These are phyloP conservation scores for Eucalyptus regnans DNA, from an alignment of 345 rosid genomes.

Conservation along the genomic window DNA sequence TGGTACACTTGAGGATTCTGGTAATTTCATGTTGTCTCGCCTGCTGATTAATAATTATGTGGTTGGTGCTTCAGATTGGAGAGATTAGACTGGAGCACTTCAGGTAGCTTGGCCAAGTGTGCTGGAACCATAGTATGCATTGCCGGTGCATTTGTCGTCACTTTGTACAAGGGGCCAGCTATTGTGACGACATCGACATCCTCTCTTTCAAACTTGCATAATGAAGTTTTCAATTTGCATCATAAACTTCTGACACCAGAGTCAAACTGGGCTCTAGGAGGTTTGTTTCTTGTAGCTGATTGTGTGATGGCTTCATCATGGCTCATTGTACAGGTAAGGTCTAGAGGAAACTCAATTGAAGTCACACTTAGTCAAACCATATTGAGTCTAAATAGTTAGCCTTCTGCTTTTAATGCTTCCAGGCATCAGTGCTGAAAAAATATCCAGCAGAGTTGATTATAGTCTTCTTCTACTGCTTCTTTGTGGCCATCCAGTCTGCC, in stretches of 20 bases:
- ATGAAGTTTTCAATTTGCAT: background rate
- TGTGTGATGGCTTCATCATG: slow-evolving; percentile 19
- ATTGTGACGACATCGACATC: background rate
- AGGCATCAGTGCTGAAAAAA: slow-evolving; percentile 7
- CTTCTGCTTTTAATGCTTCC: background rate
- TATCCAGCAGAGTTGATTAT: slow-evolving; percentile 27
- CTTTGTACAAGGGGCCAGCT: slow-evolving; percentile 33
- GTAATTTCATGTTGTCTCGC: background rate
- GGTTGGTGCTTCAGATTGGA: slow-evolving; percentile 27
- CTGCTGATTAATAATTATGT: background rate
- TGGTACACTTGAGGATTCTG: background rate
- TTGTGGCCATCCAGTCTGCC: slow-evolving; percentile 39
- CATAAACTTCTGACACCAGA: background rate
- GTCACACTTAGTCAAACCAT: background rate
- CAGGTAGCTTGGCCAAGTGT: slow-evolving; percentile 21
- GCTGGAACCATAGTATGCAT: slow-evolving; percentile 26
- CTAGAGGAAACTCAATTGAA: background rate
- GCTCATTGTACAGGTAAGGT: slow-evolving; percentile 25
- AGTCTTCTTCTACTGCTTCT: slow-evolving; percentile 35
- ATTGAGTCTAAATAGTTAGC: background rate
- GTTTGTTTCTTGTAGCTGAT: slow-evolving; percentile 22
- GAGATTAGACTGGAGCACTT: slow-evolving; percentile 13
- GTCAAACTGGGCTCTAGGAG: slow-evolving; percentile 31
- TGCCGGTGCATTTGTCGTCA: slow-evolving; percentile 27
- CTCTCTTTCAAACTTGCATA: background rate